Evolutionary conservation across 129 eudicot species (phyloP).

Genomic region (Saposhnikovia divaricata): DNA sequence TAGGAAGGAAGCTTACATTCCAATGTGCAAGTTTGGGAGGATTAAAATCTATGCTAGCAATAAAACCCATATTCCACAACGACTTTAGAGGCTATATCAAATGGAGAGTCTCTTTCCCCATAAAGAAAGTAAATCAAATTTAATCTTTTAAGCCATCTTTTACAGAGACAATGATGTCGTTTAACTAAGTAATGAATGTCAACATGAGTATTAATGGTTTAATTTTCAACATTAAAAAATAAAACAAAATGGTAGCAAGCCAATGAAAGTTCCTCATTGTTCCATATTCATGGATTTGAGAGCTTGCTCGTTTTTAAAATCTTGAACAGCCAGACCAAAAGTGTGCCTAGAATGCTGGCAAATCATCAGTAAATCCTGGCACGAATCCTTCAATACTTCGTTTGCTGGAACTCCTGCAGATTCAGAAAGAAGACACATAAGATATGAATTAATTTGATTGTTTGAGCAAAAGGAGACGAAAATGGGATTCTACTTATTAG

Average conservation of each 20-base stretch:
- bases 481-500: not conserved
- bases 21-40: not conserved
- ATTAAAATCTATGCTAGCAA: not conserved
- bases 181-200: not conserved
- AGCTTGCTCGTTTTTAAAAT: constrained; percentile 39
- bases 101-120: not conserved
- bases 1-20: not conserved
- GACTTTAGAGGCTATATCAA: not conserved
- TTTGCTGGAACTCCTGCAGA: not conserved
- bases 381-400: constrained; percentile 72
- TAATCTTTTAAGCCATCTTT: not conserved
- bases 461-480: not conserved
- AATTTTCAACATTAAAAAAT: not conserved
- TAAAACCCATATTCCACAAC: too few species aligned
- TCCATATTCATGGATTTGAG: constrained; percentile 26
- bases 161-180: not conserved
- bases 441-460: not conserved
- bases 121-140: not conserved
- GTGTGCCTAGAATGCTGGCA: constrained; percentile 75
- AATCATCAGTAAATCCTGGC: constrained; percentile 70
- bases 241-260: not conserved
- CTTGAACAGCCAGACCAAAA: constrained; percentile 53
- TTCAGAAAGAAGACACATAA: not conserved
- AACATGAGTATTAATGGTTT: not conserved
- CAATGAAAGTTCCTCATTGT: not conserved